Evolutionary conservation across 1,139 yeast genomes (phyloP), one percentile per base, ranked within the genome.

Genomic region (Wickerhamiella infanticola): DNA sequence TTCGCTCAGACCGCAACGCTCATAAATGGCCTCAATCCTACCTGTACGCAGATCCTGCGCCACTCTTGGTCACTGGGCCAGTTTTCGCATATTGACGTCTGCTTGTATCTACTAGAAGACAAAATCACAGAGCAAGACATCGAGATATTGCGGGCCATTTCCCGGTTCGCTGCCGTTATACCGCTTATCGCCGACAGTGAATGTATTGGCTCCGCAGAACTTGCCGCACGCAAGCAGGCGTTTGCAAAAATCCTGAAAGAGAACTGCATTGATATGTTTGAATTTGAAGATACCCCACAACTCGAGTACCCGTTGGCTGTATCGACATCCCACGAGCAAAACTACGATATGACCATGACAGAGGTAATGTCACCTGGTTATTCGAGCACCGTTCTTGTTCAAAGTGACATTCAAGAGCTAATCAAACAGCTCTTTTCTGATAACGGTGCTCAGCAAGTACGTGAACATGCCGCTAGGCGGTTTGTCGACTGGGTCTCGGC

Each of bases 81-180:
- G 33, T 53, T 58, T 37, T 51, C 59, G 18, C 59, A 58, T 37
- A 62, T 55, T 9, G 65, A 62, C 43, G 64, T 55, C 4, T 59
- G 63, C 43, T 48, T 62, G 11, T 62, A 60, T 40, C 44, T 60
- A 36, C 48, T 61, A 5, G 42, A 27, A 18, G 39, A 35, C 35
- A 37, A 37, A 31, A 24, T 33, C 26, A 25, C 42, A 7, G 33
- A 37, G 23, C 13, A 38, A 11, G 51, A 48, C 27, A 9, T 45
- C 9, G 42, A 23, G 11, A 41, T 26, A 13, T 35, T 48, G 37
- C 35, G 38, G n/a, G 44, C 41, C 13, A 25, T 45, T 3, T 35
- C 39, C 23, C 43, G 41, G 24, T 43, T 26, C 35, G 42, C 41
- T 2, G 45, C 50, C 7, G 40, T 47, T 7, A 24, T 48, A 11